phyloP scores from a whole-genome alignment of 768 basidiomycete species.

The Auriculariales sp. region DNA sequence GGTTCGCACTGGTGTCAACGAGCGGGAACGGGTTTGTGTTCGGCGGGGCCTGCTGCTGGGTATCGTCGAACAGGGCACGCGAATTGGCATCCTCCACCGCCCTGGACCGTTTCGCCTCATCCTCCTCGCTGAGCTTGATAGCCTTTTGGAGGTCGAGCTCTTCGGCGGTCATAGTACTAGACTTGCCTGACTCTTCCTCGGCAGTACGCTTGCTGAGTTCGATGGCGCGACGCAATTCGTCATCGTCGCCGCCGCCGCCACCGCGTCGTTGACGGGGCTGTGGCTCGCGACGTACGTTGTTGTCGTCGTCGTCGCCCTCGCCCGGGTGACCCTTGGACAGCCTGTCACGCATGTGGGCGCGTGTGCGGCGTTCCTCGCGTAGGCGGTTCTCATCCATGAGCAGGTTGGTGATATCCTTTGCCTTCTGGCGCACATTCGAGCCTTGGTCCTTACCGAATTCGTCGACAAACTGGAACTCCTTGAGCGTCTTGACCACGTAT shows the following conservation, averaged over 20 bases:
- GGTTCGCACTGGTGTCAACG: slow-evolving; percentile 41
- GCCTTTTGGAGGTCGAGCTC: slow-evolving; percentile 79
- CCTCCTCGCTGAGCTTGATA: slow-evolving; percentile 76
- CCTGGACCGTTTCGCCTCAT: slow-evolving; percentile 63
- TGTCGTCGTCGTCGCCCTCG: slow-evolving; percentile 22
- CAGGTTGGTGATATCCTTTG: slow-evolving; percentile 94
- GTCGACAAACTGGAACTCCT: slow-evolving; percentile 95
- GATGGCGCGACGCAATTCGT: slow-evolving; percentile 73
- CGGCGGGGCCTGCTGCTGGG: slow-evolving; percentile 34
- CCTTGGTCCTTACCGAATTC: slow-evolving; percentile 95
- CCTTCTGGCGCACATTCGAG: slow-evolving; percentile 93
- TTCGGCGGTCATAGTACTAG: slow-evolving; percentile 33
- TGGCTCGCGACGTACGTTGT: slow-evolving; percentile 7
- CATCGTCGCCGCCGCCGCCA: slow-evolving; percentile 39
- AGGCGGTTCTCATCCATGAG: slow-evolving; percentile 76
- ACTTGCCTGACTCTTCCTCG: slow-evolving; percentile 49
- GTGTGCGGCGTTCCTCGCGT: slow-evolving; percentile 65
- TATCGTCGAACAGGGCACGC: slow-evolving; percentile 72
- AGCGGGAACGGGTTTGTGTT: slow-evolving; percentile 45
- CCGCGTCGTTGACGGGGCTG: slow-evolving; percentile 11
- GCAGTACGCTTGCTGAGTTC: slow-evolving; percentile 73
- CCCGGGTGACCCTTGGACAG: slow-evolving; percentile 55
- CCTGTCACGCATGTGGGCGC: slow-evolving; percentile 88
- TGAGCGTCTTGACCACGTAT: slow-evolving; percentile 96
- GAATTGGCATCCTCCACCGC: slow-evolving; percentile 64